Base-by-base conservation (phyloP, 2,329 filamentous ascomycete species). In the Colletotrichum spinosum region DNA sequence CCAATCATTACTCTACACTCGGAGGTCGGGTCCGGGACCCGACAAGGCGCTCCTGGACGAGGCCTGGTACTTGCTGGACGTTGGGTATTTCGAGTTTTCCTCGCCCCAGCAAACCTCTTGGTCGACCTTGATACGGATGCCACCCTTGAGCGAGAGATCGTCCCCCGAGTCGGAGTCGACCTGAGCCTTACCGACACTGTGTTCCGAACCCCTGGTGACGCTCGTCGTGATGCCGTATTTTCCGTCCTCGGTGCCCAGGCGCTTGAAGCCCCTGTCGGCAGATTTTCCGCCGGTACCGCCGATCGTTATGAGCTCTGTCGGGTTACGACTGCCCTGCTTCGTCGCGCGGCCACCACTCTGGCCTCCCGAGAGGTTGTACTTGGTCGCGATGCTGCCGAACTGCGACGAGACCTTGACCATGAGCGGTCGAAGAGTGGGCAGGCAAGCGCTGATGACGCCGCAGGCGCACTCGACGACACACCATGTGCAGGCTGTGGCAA, bases 371-470 rank as follows among this genome's bases (percentile, higher is more conserved):
- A 61, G 34, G 38, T 65, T 65, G 45, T 65, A 61, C 11, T 65
- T 65, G 15, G 56, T 61, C 33, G 61, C 61, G 6, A 65, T 37
- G 56, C 56, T 65, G 13, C 61, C 61, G 34, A 65, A 60, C 39
- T 65, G 56, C 9, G 56, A 46, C 33, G 61, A 61, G 17, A 65
- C 33, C 33, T 61, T 65, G 8, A 61, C 17, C 61, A 60, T 52
- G 17, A 65, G 56, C 38, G 78, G 77, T n/a, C 80, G 79, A 34
- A 81, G 73, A 0, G 80, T 80, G 6, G 80, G 80, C 0, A 80
- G 77, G 60, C 79, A 81, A 2, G 77, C 79, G 17, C 77, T 77
- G 63, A 82, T 79, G 37, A 80, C 74, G 55, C 76, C 80, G 49
- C 72, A 71, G 2, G 73, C 69, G 11, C 65, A 65, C 49, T 79